Evolutionary conservation across 768 basidiomycete genomes (phyloP).

Genomic region (Russula dissimulans): DNA sequence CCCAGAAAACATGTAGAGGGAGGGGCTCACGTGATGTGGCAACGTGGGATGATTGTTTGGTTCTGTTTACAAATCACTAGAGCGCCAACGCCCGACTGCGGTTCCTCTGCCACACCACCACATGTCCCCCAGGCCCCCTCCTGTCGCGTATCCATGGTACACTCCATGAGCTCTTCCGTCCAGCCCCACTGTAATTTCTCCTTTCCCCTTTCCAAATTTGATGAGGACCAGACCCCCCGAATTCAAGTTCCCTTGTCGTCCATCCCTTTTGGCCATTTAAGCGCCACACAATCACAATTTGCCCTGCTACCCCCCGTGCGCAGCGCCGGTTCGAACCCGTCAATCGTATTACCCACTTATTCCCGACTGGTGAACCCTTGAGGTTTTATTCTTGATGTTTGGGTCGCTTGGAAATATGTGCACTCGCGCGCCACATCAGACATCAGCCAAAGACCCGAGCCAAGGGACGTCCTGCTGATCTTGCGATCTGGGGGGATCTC

Average conservation of each 20-base stretch:
- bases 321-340: neutral
- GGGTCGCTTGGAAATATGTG: neutral
- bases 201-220: neutral
- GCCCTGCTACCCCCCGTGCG: neutral
- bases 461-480: neutral
- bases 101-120: neutral
- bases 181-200: neutral
- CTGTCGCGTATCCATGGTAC: too few relatives aligned
- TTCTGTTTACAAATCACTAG: neutral
- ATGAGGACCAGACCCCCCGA: neutral
- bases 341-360: neutral
- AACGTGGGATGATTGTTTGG: neutral
- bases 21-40: neutral
- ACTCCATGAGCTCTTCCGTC: neutral
- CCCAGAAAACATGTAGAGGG: too few relatives aligned
- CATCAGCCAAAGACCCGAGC: neutral
- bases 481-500: neutral
- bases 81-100: neutral
- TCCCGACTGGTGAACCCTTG: neutral
- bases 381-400: too few relatives aligned
- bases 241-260: neutral
- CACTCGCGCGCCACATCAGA: slow-evolving; percentile 2
- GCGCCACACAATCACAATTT: neutral
- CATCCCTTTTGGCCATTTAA: neutral
- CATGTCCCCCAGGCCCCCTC: neutral